These are phyloP conservation scores for Rhizoctonia solani DNA, from an alignment of 1,284 basidiomycete genomes.

Conservation along the genomic window DNA sequence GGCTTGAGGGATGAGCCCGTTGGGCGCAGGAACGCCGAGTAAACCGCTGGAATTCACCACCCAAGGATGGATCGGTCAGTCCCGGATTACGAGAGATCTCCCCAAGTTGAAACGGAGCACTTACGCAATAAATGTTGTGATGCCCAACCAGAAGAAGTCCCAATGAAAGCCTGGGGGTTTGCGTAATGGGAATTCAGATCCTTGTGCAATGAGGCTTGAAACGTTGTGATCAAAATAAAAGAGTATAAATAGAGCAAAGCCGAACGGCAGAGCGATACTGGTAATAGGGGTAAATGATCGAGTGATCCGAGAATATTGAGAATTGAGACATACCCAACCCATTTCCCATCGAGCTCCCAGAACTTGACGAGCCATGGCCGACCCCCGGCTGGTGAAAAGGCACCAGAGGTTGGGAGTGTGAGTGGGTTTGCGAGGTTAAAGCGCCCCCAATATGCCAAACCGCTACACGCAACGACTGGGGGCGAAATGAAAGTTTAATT, in stretches of 20 bases:
- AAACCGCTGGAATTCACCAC: slow-evolving; percentile 55
- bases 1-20: slow-evolving; percentile 95
- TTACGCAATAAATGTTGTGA: slow-evolving; percentile 84
- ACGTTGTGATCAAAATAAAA: slow-evolving; percentile 73
- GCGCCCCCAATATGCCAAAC: slow-evolving; percentile 82
- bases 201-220: slow-evolving; percentile 90
- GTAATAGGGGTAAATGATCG: slow-evolving; percentile 43
- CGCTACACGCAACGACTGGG: slow-evolving; percentile 63
- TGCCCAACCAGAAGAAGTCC: slow-evolving; percentile 85
- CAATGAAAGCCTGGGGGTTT: slow-evolving; percentile 68
- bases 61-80: not conserved
- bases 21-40: slow-evolving; percentile 90
- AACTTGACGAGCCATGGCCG: slow-evolving; percentile 87
- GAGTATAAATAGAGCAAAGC: slow-evolving; percentile 51
- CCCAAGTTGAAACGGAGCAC: not conserved
- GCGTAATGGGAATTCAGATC: slow-evolving; percentile 84
- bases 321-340: slow-evolving; percentile 86
- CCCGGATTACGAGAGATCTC: not conserved
- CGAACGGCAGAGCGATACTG: slow-evolving; percentile 65
- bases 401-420: slow-evolving; percentile 69
- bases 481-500: not conserved
- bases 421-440: slow-evolving; percentile 66
- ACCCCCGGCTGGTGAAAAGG: slow-evolving; percentile 75
- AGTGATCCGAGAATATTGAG: slow-evolving; percentile 53
- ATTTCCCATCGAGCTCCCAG: slow-evolving; percentile 88